Evolutionary conservation across 495 filamentous ascomycete genomes (phyloP).

Genomic region (Penicillium egyptiacum): DNA sequence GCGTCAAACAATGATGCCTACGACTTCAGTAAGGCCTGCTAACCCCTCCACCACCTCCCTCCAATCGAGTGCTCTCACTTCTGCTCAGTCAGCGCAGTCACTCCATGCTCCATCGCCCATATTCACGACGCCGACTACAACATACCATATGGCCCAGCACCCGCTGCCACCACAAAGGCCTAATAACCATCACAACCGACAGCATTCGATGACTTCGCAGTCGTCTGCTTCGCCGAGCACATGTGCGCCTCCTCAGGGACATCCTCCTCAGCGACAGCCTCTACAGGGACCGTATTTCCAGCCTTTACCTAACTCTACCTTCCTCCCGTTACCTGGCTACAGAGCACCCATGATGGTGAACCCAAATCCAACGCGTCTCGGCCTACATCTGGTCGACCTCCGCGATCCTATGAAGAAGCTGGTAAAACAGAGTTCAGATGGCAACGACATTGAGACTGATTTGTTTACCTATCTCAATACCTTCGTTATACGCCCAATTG

Average conservation of each 20-base stretch:
- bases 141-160: background rate
- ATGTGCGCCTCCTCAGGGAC: background rate
- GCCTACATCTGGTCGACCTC: slow-evolving; percentile 58
- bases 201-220: background rate
- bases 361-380: slow-evolving; percentile 43
- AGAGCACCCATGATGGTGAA: slow-evolving; percentile 39
- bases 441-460: slow-evolving; percentile 20
- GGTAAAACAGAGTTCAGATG: slow-evolving; percentile 14
- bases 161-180: background rate
- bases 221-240: background rate
- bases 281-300: background rate
- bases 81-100: background rate
- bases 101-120: background rate
- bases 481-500: slow-evolving; percentile 42
- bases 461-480: slow-evolving; percentile 48
- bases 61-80: slow-evolving; percentile 2
- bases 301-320: background rate
- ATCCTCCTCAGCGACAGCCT: no score
- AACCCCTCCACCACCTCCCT: background rate
- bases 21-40: background rate
- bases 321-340: slow-evolving; percentile 36
- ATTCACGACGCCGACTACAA: background rate
- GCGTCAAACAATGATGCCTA: background rate
- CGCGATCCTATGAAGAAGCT: slow-evolving; percentile 53
- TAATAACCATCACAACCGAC: background rate